A percentile compares a stretch with the other conserved stretches of the same genome.
Conservation (phyloP, 352 stramenopile genomes). For the Phytophthora sp. region DNA sequence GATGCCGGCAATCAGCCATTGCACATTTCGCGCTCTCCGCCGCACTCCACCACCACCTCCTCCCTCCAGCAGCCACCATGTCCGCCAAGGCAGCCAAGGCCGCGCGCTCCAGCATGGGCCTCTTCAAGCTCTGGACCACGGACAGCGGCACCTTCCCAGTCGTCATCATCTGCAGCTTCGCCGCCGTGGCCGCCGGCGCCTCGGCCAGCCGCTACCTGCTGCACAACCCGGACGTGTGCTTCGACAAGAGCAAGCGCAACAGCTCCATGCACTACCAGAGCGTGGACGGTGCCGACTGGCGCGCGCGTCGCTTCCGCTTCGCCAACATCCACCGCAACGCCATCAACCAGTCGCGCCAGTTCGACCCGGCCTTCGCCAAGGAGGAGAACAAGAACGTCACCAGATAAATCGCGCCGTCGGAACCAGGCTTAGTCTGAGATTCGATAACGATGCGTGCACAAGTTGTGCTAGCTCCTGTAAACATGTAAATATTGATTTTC, state of each 20-base stretch:
- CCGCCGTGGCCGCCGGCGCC: slow-evolving; percentile 32
- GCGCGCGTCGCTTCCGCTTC: slow-evolving; percentile 49
- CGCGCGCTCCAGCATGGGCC: slow-evolving; percentile 37
- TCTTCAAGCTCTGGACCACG: slow-evolving; percentile 60
- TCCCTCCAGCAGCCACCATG: slow-evolving; percentile 24
- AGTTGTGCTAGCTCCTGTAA: too few species aligned
- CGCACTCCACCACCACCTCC: slow-evolving; percentile 1
- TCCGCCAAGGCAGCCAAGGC: slow-evolving; percentile 31
- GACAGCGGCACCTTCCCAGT: slow-evolving; percentile 55
- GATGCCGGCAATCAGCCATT: slow-evolving; percentile 3
- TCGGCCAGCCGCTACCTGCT: slow-evolving; percentile 34
- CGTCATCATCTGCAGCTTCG: slow-evolving; percentile 44
- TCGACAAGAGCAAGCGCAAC: slow-evolving; percentile 46
- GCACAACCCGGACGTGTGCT: slow-evolving; percentile 39
- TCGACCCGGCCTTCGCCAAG: slow-evolving; percentile 52
- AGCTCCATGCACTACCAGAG: slow-evolving; percentile 41
- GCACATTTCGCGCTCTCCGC: slow-evolving; percentile 9
- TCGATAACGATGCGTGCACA: too few species aligned
- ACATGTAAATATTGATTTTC: too few species aligned
- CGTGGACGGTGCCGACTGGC: slow-evolving; percentile 40
- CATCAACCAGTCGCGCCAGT: slow-evolving; percentile 72
- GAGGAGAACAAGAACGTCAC: slow-evolving; percentile 55
- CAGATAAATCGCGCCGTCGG: slow-evolving; percentile 22
- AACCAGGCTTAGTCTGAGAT: not conserved
- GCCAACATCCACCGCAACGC: slow-evolving; percentile 57